These are phyloP conservation scores for Gastrolobium villosum DNA, from an alignment of 306 rosid genomes.

Conservation along the genomic window DNA sequence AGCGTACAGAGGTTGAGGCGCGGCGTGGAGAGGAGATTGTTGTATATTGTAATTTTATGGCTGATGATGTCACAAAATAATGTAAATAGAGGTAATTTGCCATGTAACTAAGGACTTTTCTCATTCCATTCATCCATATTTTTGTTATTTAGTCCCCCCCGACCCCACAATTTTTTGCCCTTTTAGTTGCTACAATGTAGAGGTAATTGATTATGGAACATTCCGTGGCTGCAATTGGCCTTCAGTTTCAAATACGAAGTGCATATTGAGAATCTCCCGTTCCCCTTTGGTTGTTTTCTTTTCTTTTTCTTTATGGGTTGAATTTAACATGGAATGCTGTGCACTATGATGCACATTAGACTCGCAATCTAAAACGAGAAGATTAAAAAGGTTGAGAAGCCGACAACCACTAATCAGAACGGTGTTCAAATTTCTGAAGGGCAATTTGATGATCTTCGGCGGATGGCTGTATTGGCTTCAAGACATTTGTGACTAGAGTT, in stretches of 20 bases:
- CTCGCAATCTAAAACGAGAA: neutral
- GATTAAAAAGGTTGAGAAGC: neutral
- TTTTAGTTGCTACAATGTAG: slow-evolving; percentile 33
- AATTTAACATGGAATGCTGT: neutral
- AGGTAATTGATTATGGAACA: slow-evolving; percentile 35
- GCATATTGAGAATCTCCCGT: slow-evolving; percentile 9
- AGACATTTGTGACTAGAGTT: neutral
- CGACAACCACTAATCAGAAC: neutral
- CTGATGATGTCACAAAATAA: slow-evolving; percentile 49
- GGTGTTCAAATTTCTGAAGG: neutral
- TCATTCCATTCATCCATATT: slow-evolving; percentile 69
- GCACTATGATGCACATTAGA: neutral
- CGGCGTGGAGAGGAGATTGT: slow-evolving; percentile 54
- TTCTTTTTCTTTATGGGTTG: neutral
- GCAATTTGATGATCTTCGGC: too few species aligned
- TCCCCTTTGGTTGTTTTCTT: neutral
- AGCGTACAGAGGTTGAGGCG: slow-evolving; percentile 48
- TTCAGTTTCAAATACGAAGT: slow-evolving; percentile 23
- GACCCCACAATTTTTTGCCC: too few species aligned
- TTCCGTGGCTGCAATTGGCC: slow-evolving; percentile 53
- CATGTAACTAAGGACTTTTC: slow-evolving; percentile 59
- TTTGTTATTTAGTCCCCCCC: slow-evolving; percentile 43
- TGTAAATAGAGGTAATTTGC: slow-evolving; percentile 83
- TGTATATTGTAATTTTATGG: slow-evolving; percentile 63
- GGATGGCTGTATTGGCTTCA: neutral